A percentile compares a stretch with the other conserved stretches of the same genome.
These are phyloP conservation scores for Naegleria fowleri DNA, from an alignment of 208 protist genomes.

Conservation along the genomic window DNA sequence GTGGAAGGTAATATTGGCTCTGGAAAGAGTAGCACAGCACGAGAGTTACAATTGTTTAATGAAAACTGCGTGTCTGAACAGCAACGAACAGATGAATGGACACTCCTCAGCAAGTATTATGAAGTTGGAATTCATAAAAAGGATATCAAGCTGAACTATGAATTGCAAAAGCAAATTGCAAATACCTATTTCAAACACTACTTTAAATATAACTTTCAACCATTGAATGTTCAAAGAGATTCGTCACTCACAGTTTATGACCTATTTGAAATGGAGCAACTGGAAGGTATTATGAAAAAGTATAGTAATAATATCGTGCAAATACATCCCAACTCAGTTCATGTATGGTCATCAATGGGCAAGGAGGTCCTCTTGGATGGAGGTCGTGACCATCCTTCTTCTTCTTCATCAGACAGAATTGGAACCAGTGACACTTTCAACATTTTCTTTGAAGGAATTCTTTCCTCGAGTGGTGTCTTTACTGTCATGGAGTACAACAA, in stretches of 20 bases:
- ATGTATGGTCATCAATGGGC: too few relatives aligned
- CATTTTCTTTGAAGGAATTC: conserved; percentile 7
- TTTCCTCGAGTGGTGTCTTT: neutral
- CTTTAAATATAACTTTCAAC: neutral
- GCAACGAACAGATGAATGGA: neutral
- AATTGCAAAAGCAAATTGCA: neutral
- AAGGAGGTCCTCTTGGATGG: too few relatives aligned
- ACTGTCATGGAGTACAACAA: neutral
- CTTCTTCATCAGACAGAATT: too few relatives aligned
- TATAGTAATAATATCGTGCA: neutral
- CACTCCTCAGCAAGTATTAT: neutral
- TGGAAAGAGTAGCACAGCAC: neutral
- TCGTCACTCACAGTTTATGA: neutral
- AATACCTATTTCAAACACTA: conserved; percentile 13
- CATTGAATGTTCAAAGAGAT: too few relatives aligned
- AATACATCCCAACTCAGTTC: neutral
- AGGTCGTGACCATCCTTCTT: too few relatives aligned
- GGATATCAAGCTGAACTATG: neutral
- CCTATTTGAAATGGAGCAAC: neutral
- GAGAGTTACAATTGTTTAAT: neutral
- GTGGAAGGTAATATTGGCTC: neutral
- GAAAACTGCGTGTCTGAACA: neutral
- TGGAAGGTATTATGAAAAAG: neutral
- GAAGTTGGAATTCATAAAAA: neutral
- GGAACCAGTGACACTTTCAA: too few relatives aligned